Conservation (phyloP, 2,329 filamentous ascomycete genomes). For the Colletotrichum lentis region DNA sequence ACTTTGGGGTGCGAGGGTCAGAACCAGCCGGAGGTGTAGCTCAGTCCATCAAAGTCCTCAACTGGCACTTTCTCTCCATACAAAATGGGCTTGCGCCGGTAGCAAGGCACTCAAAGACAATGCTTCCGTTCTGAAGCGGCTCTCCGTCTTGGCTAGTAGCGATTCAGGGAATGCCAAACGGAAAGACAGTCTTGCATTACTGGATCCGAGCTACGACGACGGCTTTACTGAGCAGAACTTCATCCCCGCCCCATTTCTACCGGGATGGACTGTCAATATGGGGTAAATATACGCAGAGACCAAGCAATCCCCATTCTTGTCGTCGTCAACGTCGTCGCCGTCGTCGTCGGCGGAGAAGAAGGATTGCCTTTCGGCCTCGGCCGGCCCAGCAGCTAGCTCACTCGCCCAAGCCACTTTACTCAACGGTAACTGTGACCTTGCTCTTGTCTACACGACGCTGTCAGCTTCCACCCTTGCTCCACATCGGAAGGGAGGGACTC, state of each 20-base stretch:
- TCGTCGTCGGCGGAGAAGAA: background rate
- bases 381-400: background rate
- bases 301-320: background rate
- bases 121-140: background rate
- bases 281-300: background rate
- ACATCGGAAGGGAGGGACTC: conserved; percentile 43
- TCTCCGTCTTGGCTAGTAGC: background rate
- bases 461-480: conserved; percentile 22
- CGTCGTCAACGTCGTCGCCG: background rate
- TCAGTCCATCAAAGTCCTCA: background rate
- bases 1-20: background rate
- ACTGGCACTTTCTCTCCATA: background rate
- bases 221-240: background rate
- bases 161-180: background rate
- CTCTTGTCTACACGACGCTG: conserved; percentile 44
- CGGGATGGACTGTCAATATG: too few relatives aligned
- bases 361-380: too few relatives aligned
- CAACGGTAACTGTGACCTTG: conserved; percentile 44
- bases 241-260: background rate
- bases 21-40: background rate
- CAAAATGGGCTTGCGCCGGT: background rate
- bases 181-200: too few relatives aligned
- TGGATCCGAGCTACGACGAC: background rate
- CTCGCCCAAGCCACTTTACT: background rate
- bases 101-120: background rate